Percentiles rank a stretch among this genome's conserved stretches.
phyloP scores from a whole-genome alignment of 495 filamentous ascomycete species.

The Xanthoparmelia taractica region DNA sequence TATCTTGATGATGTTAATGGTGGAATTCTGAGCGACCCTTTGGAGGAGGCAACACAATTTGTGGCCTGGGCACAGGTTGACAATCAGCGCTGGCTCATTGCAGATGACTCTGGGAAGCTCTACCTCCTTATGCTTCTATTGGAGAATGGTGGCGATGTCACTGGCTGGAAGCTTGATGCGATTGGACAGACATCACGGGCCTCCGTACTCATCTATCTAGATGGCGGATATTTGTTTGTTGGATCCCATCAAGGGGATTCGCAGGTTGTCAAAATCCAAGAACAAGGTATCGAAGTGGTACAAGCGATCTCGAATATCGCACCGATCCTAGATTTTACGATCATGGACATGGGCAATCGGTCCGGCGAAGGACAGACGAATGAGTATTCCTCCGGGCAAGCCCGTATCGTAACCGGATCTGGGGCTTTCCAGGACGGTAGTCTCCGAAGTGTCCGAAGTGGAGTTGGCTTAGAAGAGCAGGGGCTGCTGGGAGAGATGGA shows the following conservation, averaged over 20 bases:
- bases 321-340: conserved; percentile 83
- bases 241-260: conserved; percentile 91
- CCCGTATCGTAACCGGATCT: conserved; percentile 85
- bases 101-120: conserved; percentile 80
- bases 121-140: conserved; percentile 70
- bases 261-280: conserved; percentile 62
- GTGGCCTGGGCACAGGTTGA: conserved; percentile 83
- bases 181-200: conserved; percentile 68
- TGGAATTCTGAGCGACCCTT: conserved; percentile 46
- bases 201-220: conserved; percentile 69
- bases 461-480: conserved; percentile 85
- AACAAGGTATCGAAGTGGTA: conserved; percentile 52
- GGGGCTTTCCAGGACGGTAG: conserved; percentile 82
- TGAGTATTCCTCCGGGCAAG: conserved; percentile 90
- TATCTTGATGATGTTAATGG: conserved; percentile 71
- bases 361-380: conserved; percentile 69
- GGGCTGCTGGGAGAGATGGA: conserved; percentile 75
- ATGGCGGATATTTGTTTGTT: conserved; percentile 66
- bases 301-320: conserved; percentile 81
- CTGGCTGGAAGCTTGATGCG: conserved; percentile 56
- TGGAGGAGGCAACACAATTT: conserved; percentile 72
- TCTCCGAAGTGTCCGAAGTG: conserved; percentile 79
- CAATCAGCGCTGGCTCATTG: conserved; percentile 70
- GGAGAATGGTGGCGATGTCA: conserved; percentile 54
- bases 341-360: conserved; percentile 90